These are phyloP conservation scores for Phytophthora constricta DNA, from an alignment of 352 stramenopile species.

Conservation along the genomic window DNA sequence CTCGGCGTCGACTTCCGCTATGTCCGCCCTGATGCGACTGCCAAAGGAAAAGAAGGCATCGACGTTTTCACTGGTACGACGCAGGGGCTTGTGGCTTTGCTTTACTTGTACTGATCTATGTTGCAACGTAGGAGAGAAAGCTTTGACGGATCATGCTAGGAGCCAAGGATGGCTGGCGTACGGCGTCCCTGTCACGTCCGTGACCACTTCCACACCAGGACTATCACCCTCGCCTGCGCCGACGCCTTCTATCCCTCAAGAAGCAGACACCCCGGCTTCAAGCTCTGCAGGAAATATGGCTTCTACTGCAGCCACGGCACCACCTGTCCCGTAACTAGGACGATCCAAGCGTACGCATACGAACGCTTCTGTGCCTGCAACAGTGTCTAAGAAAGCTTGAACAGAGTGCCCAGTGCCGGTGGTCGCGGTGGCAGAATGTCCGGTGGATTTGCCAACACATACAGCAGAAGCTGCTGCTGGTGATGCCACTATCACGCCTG, in stretches of 20 bases:
- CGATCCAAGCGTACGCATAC: no score
- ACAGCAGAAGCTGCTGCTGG: background rate
- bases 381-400: no score
- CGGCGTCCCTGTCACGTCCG: background rate
- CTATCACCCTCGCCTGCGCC: background rate
- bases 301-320: no score
- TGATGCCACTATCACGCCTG: background rate
- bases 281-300: no score
- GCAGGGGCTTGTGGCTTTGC: background rate
- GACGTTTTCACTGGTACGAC: background rate
- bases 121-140: background rate
- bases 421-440: no score
- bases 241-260: background rate
- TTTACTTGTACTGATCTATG: background rate
- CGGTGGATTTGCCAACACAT: no score
- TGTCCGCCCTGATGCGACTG: background rate
- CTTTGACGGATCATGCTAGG: background rate
- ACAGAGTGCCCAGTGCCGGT: no score
- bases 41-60: background rate
- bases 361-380: no score
- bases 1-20: background rate
- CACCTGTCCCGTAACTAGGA: no score
- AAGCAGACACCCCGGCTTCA: no score
- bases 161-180: background rate
- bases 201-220: background rate